Evolutionary conservation across 768 basidiomycete genomes (phyloP).

Genomic region (Lactarius indigo): DNA sequence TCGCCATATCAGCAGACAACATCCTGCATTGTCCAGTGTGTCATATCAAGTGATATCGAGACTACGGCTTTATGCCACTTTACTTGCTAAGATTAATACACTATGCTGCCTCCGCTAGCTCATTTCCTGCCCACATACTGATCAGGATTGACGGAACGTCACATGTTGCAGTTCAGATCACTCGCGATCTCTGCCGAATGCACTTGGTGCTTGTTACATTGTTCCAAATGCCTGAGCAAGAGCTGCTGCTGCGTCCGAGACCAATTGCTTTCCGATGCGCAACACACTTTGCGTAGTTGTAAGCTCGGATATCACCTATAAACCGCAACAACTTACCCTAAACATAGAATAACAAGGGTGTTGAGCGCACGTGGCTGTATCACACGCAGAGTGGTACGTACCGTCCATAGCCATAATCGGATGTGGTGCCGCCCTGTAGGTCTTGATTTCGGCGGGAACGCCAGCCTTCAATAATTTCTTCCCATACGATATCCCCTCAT

Average conservation of each 20-base stretch:
- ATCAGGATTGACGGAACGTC: slow-evolving; percentile 15
- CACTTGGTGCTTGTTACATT: neutral
- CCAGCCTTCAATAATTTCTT: slow-evolving; percentile 52
- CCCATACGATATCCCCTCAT: slow-evolving; percentile 63
- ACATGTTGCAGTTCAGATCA: neutral
- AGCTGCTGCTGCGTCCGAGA: slow-evolving; percentile 37
- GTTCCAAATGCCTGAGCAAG: slow-evolving; percentile 33
- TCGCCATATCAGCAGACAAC: slow-evolving; percentile 11
- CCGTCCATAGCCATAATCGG: slow-evolving; percentile 75
- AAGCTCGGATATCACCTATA: slow-evolving; percentile 12
- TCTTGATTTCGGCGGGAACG: slow-evolving; percentile 48
- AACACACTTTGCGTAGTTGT: slow-evolving; percentile 28
- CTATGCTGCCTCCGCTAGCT: slow-evolving; percentile 9
- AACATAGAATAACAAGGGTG: slow-evolving; percentile 4
- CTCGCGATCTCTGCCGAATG: neutral
- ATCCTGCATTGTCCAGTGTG: slow-evolving; percentile 1
- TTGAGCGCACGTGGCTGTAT: slow-evolving; percentile 5
- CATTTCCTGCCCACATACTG: slow-evolving; percentile 5
- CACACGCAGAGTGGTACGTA: slow-evolving; percentile 32
- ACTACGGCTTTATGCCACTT: neutral
- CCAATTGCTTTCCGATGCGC: slow-evolving; percentile 36
- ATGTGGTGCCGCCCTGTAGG: slow-evolving; percentile 66
- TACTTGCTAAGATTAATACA: slow-evolving; percentile 16
- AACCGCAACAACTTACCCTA: slow-evolving; percentile 27
- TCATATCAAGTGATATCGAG: slow-evolving; percentile 11